phyloP scores from a whole-genome alignment of 331 rosid species.

The Pyracantha coccinea region DNA sequence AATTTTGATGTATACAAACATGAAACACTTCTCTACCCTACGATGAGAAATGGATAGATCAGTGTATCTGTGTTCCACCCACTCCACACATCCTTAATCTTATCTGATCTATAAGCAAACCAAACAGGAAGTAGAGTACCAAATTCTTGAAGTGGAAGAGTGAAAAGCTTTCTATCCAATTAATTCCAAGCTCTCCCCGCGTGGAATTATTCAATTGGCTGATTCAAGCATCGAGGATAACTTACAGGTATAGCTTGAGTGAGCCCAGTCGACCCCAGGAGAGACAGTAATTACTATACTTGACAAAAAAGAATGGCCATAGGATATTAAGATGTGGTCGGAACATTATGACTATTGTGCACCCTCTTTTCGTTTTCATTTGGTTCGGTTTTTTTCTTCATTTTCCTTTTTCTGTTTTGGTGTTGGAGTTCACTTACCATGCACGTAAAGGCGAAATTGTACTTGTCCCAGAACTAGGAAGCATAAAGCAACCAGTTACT shows the following conservation, averaged over 20 bases:
- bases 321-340: background rate
- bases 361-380: background rate
- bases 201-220: background rate
- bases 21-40: background rate
- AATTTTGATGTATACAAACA: background rate
- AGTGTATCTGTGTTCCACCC: conserved; percentile 24
- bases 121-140: background rate
- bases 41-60: background rate
- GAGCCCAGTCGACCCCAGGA: background rate
- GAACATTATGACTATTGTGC: background rate
- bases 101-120: conserved; percentile 24
- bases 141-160: background rate
- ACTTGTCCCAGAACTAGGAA: conserved; percentile 65
- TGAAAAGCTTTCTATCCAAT: background rate
- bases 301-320: background rate
- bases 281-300: background rate
- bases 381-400: background rate
- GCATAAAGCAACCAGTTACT: conserved; percentile 69
- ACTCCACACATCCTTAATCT: conserved; percentile 38
- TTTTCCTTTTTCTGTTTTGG: background rate
- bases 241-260: background rate
- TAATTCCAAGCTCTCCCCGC: background rate
- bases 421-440: conserved; percentile 53
- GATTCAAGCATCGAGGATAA: background rate
- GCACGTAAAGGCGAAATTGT: conserved; percentile 68